Evolutionary conservation across 2,329 filamentous ascomycete genomes (phyloP).

Genomic region (Diplodia intermedia): DNA sequence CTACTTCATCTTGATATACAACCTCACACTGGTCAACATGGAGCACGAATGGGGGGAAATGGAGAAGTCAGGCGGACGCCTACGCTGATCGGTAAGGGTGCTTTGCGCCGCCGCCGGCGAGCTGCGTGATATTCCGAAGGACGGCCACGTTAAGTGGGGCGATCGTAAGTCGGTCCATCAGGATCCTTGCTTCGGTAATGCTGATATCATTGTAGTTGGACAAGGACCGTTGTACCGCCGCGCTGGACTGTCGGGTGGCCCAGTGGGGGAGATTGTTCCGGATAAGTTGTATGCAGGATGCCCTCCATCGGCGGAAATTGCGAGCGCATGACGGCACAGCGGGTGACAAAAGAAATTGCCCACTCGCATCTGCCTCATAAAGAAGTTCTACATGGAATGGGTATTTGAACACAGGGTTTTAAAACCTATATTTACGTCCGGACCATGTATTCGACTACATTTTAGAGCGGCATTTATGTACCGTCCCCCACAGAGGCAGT

Average conservation of each 20-base stretch:
- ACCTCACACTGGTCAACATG: conserved; percentile 36
- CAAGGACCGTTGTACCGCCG: conserved; percentile 37
- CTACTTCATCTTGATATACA: conserved; percentile 38
- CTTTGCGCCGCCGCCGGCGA: too few species aligned
- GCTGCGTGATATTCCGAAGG: conserved; percentile 20
- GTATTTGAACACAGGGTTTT: too few species aligned
- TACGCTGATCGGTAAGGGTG: conserved; percentile 38
- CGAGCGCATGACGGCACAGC: not conserved
- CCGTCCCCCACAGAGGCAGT: not conserved
- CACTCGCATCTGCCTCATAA: too few species aligned
- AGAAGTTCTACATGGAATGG: too few species aligned
- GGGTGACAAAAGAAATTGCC: too few species aligned
- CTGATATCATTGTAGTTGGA: conserved; percentile 34
- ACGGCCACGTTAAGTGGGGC: conserved; percentile 19
- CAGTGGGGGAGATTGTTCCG: conserved; percentile 39
- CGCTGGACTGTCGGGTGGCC: conserved; percentile 38
- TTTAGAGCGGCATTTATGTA: not conserved
- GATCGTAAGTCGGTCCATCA: not conserved
- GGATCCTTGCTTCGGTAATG: not conserved
- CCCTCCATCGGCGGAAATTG: not conserved
- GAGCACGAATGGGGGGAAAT: conserved; percentile 42
- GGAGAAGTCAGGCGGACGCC: conserved; percentile 37
- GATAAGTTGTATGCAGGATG: conserved; percentile 39
- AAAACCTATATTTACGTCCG: too few species aligned
- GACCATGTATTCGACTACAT: too few species aligned